A percentile compares a stretch with the other conserved stretches of the same genome.
phyloP scores from a whole-genome alignment of 257 asterid species.

The Prunella vulgaris region DNA sequence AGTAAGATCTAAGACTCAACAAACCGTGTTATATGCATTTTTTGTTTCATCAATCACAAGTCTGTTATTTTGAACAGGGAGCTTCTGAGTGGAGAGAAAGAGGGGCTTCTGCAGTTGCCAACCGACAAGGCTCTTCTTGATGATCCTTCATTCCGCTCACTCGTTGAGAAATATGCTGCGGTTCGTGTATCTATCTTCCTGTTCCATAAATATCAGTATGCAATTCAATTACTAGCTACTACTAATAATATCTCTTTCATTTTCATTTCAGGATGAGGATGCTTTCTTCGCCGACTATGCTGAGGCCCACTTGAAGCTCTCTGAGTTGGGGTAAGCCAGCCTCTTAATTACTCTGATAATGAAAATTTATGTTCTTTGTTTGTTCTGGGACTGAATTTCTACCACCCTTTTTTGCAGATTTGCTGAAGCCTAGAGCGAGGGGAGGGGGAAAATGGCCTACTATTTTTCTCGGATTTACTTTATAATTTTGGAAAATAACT shows the following conservation, averaged over 20 bases:
- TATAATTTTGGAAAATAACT: conserved; percentile 11
- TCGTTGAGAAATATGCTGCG: conserved; percentile 78
- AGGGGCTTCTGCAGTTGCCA: conserved; percentile 71
- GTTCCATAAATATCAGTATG: neutral
- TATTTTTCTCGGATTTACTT: conserved; percentile 16
- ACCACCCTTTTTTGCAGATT: conserved; percentile 36
- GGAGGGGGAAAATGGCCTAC: conserved; percentile 15
- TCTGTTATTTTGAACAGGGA: conserved; percentile 38
- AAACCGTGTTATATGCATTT: no score
- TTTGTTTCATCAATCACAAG: no score
- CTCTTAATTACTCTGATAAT: neutral
- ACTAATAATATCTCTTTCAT: neutral
- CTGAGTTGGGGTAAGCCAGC: conserved; percentile 79
- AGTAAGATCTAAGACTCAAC: conserved; percentile 30
- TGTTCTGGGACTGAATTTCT: neutral
- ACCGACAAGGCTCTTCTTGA: conserved; percentile 65
- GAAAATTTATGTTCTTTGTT: neutral
- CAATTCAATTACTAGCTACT: neutral
- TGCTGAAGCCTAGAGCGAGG: conserved; percentile 47
- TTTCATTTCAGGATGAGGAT: conserved; percentile 65
- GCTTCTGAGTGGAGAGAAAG: conserved; percentile 69
- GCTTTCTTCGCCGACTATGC: conserved; percentile 81
- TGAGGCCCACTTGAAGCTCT: conserved; percentile 71
- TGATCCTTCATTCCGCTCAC: conserved; percentile 64
- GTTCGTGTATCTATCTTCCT: conserved; percentile 24